phyloP scores from a whole-genome alignment of 176 grass and related monocot species.

The Ampelocalamus luodianensis region DNA sequence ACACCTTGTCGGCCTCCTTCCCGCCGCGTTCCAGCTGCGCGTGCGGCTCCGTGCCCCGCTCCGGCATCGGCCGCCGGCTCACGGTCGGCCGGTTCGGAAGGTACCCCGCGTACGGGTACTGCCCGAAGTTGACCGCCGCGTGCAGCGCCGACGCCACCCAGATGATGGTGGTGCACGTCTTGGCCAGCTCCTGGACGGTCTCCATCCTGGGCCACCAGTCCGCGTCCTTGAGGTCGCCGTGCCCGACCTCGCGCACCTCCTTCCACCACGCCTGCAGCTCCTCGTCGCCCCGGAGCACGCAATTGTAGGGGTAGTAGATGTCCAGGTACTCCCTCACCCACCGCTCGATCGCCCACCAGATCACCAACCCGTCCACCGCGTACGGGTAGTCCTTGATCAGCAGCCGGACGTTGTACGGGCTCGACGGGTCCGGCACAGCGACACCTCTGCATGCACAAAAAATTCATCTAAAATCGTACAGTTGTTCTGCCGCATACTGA shows the following conservation, averaged over 20 bases:
- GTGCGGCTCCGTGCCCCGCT: constrained; percentile 33
- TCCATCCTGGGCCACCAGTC: constrained; percentile 82
- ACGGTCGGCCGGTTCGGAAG: constrained; percentile 74
- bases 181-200: constrained; percentile 59
- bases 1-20: constrained; percentile 57
- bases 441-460: constrained; percentile 52
- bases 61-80: constrained; percentile 69
- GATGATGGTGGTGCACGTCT: constrained; percentile 73
- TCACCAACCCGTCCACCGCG: constrained; percentile 65
- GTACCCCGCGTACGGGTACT: constrained; percentile 79
- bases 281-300: constrained; percentile 41
- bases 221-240: constrained; percentile 69
- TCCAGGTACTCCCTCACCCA: constrained; percentile 73
- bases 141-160: constrained; percentile 82
- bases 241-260: constrained; percentile 76
- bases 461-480: not conserved
- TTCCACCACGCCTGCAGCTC: constrained; percentile 90
- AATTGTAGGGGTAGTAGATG: constrained; percentile 63
- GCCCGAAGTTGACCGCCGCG: constrained; percentile 83
- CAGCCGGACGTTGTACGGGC: constrained; percentile 55
- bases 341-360: constrained; percentile 72
- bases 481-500: not conserved
- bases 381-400: constrained; percentile 87
- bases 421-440: constrained; percentile 49
- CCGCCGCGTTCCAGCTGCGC: constrained; percentile 44